Evolutionary conservation across 495 filamentous ascomycete species (phyloP), one percentile per base, ranked within the genome.

Genomic region (Penicillium salamii): DNA sequence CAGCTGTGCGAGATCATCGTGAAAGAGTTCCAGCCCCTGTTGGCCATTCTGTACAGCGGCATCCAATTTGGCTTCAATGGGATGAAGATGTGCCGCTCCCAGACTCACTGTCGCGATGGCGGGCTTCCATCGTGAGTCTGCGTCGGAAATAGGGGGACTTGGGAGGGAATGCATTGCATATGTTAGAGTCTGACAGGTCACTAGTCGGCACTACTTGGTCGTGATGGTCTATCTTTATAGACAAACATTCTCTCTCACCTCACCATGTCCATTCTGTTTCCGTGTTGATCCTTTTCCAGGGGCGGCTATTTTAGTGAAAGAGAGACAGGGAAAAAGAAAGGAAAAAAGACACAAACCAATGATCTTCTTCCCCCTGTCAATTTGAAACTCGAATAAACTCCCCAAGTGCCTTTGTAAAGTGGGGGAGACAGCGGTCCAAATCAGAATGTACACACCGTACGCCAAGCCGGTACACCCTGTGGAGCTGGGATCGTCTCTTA

Each of bases 71-170:
- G 54, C 43, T 0, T 43, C 14, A 12, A 66, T 46, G 0, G 57
- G 42, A 29, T 66, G 62, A 3, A 66, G 31, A 34, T 53, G 15
- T 1, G 52, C 52, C 6, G 38, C 46, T 3, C 62, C 62, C 7
- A 66, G 52, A 20, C 57, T 61, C 11, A 66, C 54, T 0, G 62
- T 66, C 3, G 62, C 57, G 36, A 66, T 57, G 11, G 62, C 62
- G 8, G 59, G 57, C 44, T 46, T 60, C 59, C 62, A 65, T 18
- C 40, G 45, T 2, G 39, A 8, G 37, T 50, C 54, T 15, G 33
- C 0, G 11, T 52, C 53, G 24, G 53, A 49, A 7, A 23, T 49
- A 9, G 53, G 50, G 17, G 53, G 52, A 23, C 44, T 57, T 14
- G 58, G 52, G 17, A 57, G 41, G 2, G 46, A 52, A 43, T 48